Percentiles rank a stretch among this genome's conserved stretches.
phyloP scores from a whole-genome alignment of 192 early-diverging fungal genomes.

The Entomortierella chlamydospora region DNA sequence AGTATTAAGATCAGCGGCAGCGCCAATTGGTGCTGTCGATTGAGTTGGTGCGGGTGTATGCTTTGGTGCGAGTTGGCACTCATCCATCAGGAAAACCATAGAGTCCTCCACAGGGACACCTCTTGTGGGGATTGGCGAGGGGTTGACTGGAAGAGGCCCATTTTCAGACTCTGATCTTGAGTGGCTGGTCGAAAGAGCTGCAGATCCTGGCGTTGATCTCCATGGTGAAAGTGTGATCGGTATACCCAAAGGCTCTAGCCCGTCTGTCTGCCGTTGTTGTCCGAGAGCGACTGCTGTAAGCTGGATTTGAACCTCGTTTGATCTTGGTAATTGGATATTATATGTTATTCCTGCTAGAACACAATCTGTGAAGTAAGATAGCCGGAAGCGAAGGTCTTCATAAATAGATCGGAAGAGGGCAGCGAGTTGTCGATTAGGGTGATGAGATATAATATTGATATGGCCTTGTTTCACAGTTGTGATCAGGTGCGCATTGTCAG shows the following conservation, averaged over 20 bases:
- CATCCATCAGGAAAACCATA: conserved; percentile 54
- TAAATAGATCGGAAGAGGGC: conserved; percentile 73
- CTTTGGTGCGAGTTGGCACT: conserved; percentile 21
- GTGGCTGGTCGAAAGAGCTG: conserved; percentile 24
- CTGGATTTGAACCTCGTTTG: conserved; percentile 72
- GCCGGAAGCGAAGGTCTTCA: conserved; percentile 70
- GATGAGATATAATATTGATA: conserved; percentile 67
- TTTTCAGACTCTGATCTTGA: conserved; percentile 48
- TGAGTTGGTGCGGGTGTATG: conserved; percentile 19
- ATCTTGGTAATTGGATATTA: conserved; percentile 69
- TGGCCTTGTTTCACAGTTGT: conserved; percentile 71
- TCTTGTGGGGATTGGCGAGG: not conserved
- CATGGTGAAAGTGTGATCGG: conserved; percentile 48
- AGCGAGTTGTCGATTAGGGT: conserved; percentile 81
- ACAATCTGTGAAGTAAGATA: conserved; percentile 73
- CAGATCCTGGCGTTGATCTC: conserved; percentile 42
- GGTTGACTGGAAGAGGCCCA: not conserved
- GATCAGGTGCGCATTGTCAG: conserved; percentile 63
- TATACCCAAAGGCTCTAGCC: conserved; percentile 31
- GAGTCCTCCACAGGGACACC: conserved; percentile 33
- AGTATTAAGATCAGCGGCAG: conserved; percentile 9
- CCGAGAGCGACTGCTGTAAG: conserved; percentile 72
- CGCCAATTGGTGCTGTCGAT: not conserved
- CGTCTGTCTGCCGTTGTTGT: conserved; percentile 36
- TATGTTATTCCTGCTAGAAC: conserved; percentile 73